phyloP scores from a whole-genome alignment of 1,284 basidiomycete genomes.

The Peniophora sp. region DNA sequence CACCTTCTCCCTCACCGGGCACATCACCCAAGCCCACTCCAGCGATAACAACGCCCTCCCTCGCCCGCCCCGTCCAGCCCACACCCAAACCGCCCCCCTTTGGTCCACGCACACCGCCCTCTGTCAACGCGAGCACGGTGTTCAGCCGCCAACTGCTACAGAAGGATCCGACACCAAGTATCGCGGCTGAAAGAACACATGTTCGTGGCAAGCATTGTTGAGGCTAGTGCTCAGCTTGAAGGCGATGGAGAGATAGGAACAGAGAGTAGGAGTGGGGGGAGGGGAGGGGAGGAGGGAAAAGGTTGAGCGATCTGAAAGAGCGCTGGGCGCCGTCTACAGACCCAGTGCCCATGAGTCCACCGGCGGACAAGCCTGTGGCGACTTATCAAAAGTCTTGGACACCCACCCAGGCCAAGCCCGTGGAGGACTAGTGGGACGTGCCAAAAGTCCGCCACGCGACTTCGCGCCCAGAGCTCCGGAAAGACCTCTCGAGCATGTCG shows the following conservation, averaged over 20 bases:
- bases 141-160: conserved; percentile 45
- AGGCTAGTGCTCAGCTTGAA: conserved; percentile 50
- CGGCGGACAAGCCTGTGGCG: not conserved
- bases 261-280: too few species aligned
- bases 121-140: conserved; percentile 43
- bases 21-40: conserved; percentile 2
- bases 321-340: conserved; percentile 8
- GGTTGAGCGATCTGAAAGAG: conserved; percentile 6
- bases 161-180: conserved; percentile 72
- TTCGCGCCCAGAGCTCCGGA: not conserved
- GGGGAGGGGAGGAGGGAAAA: conserved; percentile 14
- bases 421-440: too few species aligned
- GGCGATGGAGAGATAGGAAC: conserved; percentile 11
- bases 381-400: conserved; percentile 7
- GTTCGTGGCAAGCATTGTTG: conserved; percentile 74
- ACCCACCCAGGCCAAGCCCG: conserved; percentile 11
- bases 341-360: conserved; percentile 4
- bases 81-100: conserved; percentile 33
- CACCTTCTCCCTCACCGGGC: not conserved
- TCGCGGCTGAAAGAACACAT: conserved; percentile 74
- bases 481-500: not conserved
- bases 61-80: conserved; percentile 49
- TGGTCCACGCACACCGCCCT: conserved; percentile 38
- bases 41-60: conserved; percentile 31
- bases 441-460: too few species aligned